Conservation (phyloP, 164 flowering plant species). For the Liquidambar formosana region DNA sequence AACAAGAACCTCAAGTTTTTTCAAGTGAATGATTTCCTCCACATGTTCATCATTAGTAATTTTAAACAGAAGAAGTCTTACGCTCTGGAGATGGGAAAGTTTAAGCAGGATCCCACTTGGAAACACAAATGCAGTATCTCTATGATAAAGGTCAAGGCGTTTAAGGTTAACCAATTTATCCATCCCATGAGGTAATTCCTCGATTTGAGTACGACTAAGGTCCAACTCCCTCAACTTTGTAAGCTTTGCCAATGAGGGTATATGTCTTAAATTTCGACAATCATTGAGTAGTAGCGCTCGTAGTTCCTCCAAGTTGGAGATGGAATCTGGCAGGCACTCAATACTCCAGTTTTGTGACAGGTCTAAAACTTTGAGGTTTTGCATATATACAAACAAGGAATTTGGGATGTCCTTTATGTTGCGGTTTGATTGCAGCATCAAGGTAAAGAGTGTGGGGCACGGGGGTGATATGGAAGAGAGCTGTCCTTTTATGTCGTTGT, state of each 20-base stretch:
- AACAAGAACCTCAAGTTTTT: neutral
- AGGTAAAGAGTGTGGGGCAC: no score
- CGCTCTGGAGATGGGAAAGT: no score
- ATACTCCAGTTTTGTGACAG: neutral
- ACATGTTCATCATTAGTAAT: neutral
- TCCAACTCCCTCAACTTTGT: neutral
- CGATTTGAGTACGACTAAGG: neutral
- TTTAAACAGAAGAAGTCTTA: neutral
- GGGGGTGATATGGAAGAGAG: no score
- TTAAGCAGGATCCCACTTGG: no score
- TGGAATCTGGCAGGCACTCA: no score
- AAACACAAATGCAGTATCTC: neutral
- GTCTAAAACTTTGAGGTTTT: neutral
- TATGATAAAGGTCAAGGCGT: neutral
- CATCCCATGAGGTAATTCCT: no score
- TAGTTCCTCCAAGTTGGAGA: neutral
- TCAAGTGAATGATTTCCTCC: neutral
- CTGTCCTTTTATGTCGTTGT: no score
- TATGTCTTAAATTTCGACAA: neutral
- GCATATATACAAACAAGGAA: no score
- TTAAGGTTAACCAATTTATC: neutral
- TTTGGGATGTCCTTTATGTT: no score
- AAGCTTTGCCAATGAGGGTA: no score
- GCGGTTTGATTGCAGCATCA: no score
- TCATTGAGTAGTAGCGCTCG: neutral